phyloP scores from a whole-genome alignment of 495 filamentous ascomycete species.

The Sporormia fimetaria region DNA sequence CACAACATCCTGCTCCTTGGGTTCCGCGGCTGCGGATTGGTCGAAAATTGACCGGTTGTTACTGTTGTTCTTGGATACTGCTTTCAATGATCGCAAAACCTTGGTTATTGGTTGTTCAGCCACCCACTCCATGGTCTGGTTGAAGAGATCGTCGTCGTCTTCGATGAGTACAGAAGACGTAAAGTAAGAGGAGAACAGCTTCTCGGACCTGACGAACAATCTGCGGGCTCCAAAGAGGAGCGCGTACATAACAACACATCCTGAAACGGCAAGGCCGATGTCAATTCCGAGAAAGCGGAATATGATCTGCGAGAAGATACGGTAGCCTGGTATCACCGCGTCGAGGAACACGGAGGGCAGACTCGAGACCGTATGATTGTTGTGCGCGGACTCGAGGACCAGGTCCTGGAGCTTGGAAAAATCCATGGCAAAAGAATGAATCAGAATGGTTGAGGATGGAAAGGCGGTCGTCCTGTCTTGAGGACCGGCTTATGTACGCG shows the following conservation, averaged over 20 bases:
- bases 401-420: too few species aligned
- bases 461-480: too few species aligned
- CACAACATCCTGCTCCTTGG: constrained; percentile 13
- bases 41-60: constrained; percentile 33
- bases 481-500: too few species aligned
- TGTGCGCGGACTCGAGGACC: constrained; percentile 2
- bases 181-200: constrained; percentile 35
- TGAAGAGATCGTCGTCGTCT: constrained; percentile 49
- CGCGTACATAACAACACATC: constrained; percentile 40
- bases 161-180: constrained; percentile 46
- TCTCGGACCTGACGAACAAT: constrained; percentile 21
- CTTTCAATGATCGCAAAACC: constrained; percentile 44
- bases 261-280: constrained; percentile 56
- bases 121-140: constrained; percentile 50
- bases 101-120: constrained; percentile 42
- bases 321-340: constrained; percentile 62
- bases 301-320: constrained; percentile 48
- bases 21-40: not conserved
- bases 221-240: constrained; percentile 24
- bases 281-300: constrained; percentile 56
- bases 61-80: constrained; percentile 44
- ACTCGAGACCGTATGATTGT: constrained; percentile 12
- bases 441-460: too few species aligned
- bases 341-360: constrained; percentile 47
- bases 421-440: too few species aligned